Base-by-base conservation (phyloP, 495 filamentous ascomycete species). In the Hypoxylon crocopeplum region DNA sequence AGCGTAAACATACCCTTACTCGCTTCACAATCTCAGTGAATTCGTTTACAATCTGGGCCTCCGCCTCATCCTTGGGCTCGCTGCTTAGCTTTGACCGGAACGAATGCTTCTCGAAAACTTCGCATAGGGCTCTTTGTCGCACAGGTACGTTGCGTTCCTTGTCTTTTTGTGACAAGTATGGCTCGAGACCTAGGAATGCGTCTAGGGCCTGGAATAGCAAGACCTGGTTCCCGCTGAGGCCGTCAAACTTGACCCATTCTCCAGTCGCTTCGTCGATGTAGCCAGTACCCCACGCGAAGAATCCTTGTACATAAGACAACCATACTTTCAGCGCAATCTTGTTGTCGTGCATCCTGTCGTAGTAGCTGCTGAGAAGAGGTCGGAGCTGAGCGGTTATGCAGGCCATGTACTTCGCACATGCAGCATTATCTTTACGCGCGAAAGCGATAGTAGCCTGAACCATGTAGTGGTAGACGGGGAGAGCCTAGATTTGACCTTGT, bases 151-250 rank as follows among this genome's bases (percentile, higher is more conserved):
- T 64, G 50, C 58, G 21, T 19, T 38, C 25, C 42, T 46, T 15
- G 19, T 67, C 63, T 21, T 62, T 48, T 19, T 68, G 54, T 0
- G 39, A 34, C 17, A 79, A 69, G 36, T 79, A 81, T 3, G 56
- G 52, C 30, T 75, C 72, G 10, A 80, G 22, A 2, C 72, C 76
- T 12, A 81, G 56, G 41, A 78, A 78, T 2, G 69, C 71, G 64
- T 81, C 78, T 13, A 79, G 24, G 1, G 67, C 68, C 37, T 75
- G 70, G 56, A 79, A 80, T 15, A 78, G 38, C 32, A 77, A 55
- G 7, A 74, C 59, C 20, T 80, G 73, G 40, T 74, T 78, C 2
- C 76, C 77, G 21, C 71, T 75, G 12, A 79, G 52, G 20, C 78
- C 78, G 52, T 80, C 74, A 49, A 72, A 79, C 34, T 75, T 70